phyloP scores from a whole-genome alignment of 2,329 filamentous ascomycete species.

The Curvularia verruculosa region DNA sequence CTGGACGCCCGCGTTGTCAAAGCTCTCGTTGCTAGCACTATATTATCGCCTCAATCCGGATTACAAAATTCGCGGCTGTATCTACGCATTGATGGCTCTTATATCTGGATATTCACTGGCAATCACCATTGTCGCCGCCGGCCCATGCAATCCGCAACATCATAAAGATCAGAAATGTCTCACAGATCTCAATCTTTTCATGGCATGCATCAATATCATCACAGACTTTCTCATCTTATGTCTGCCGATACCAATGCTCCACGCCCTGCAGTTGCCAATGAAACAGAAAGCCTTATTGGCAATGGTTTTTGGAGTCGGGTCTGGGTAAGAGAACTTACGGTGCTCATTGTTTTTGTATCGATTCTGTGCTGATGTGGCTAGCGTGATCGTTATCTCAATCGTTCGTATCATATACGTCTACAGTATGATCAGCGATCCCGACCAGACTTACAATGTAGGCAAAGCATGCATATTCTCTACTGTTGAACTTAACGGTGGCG shows the following conservation, averaged over 20 bases:
- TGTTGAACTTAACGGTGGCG: constrained; percentile 26
- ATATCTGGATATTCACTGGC: constrained; percentile 26
- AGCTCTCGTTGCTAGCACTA: constrained; percentile 28
- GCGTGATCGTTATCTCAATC: constrained; percentile 26
- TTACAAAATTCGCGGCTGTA: constrained; percentile 12
- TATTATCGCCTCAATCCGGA: constrained; percentile 27
- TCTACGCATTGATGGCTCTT: constrained; percentile 22
- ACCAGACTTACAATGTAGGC: constrained; percentile 27
- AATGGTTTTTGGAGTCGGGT: constrained; percentile 39
- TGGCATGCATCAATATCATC: constrained; percentile 40
- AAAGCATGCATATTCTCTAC: constrained; percentile 26
- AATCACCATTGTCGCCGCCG: constrained; percentile 25
- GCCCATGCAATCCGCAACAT: constrained; percentile 23
- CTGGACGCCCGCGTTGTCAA: constrained; percentile 30
- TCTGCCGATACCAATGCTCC: constrained; percentile 33
- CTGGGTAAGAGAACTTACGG: constrained; percentile 16
- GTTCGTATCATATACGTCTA: constrained; percentile 31
- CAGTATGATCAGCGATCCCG: constrained; percentile 22
- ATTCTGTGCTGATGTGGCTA: constrained; percentile 5
- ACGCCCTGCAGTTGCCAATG: constrained; percentile 31
- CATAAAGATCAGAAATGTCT: constrained; percentile 23
- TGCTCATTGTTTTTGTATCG: not conserved
- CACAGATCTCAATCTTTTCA: constrained; percentile 25
- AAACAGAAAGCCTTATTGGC: constrained; percentile 39
- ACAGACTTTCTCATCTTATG: constrained; percentile 45